Conservation (phyloP, 2,329 filamentous ascomycete species). For the Microdochium nivale region DNA sequence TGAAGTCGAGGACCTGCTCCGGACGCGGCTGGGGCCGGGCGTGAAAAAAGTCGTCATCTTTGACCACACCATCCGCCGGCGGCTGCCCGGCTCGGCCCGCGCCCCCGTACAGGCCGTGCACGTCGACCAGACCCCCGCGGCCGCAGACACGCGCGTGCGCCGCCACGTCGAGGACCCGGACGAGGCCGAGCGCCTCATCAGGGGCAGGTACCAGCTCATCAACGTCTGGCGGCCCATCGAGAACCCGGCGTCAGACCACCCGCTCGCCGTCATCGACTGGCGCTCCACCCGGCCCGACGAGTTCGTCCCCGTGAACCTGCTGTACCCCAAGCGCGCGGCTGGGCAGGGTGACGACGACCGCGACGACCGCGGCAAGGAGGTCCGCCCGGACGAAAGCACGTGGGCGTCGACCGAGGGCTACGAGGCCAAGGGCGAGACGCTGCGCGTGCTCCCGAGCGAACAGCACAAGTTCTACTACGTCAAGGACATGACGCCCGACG, state of each 20-base stretch:
- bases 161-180: slow-evolving; percentile 43
- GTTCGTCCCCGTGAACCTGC: slow-evolving; percentile 50
- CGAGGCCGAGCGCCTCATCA: slow-evolving; percentile 48
- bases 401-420: slow-evolving; percentile 48
- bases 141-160: slow-evolving; percentile 52
- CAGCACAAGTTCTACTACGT: slow-evolving; percentile 55
- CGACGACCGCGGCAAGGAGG: slow-evolving; percentile 52
- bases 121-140: slow-evolving; percentile 60
- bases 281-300: slow-evolving; percentile 47
- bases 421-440: slow-evolving; percentile 52
- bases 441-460: slow-evolving; percentile 47
- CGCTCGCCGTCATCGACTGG: slow-evolving; percentile 59
- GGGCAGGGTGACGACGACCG: slow-evolving; percentile 25
- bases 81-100: slow-evolving; percentile 43
- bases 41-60: slow-evolving; percentile 59
- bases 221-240: slow-evolving; percentile 65
- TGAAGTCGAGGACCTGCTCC: slow-evolving; percentile 51
- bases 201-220: slow-evolving; percentile 55
- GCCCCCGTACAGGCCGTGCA: slow-evolving; percentile 63
- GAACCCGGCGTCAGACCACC: slow-evolving; percentile 51
- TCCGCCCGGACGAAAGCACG: slow-evolving; percentile 36
- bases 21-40: slow-evolving; percentile 37
- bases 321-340: slow-evolving; percentile 46
- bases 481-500: slow-evolving; percentile 56
- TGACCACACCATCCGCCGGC: slow-evolving; percentile 60